Percentiles rank a stretch among this genome's conserved stretches.
Evolutionary conservation across 192 early-diverging fungal species (phyloP).

Genomic region (Podila verticillata): DNA sequence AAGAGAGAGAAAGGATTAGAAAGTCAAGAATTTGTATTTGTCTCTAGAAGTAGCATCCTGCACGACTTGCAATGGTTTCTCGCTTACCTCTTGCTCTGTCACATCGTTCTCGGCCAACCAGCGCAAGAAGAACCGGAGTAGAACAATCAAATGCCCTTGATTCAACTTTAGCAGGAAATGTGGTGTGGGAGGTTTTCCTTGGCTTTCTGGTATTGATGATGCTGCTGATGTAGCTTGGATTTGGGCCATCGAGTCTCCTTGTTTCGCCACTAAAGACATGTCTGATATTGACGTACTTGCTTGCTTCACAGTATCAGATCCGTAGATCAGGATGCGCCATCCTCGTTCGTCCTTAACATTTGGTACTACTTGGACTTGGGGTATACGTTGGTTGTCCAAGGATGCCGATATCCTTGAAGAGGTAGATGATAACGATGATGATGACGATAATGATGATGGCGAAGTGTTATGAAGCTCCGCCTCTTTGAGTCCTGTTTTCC

Average conservation of each 20-base stretch:
- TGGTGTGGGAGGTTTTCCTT: conserved; percentile 22
- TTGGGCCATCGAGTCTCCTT: no score
- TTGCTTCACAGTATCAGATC: not conserved
- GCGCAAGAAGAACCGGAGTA: conserved; percentile 35
- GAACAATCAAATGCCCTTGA: conserved; percentile 31
- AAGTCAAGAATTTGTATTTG: no score
- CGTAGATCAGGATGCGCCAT: conserved; percentile 31
- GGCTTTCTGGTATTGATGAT: not conserved
- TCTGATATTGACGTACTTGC: no score
- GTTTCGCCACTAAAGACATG: no score
- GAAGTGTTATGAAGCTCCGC: not conserved
- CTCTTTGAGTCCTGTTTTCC: not conserved
- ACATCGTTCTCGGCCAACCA: conserved; percentile 39
- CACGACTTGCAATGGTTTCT: no score
- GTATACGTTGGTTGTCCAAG: not conserved
- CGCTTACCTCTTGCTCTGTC: conserved; percentile 17
- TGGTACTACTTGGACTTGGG: conserved; percentile 4
- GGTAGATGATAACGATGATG: not conserved
- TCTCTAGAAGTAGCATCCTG: no score
- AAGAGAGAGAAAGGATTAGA: not conserved
- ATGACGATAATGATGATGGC: not conserved
- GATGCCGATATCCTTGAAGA: not conserved
- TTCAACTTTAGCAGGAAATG: conserved; percentile 27
- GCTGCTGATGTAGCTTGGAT: not conserved
- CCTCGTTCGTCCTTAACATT: conserved; percentile 26